Base-by-base conservation (phyloP, 2,329 filamentous ascomycete species). In the Fonsecaea nubica region DNA sequence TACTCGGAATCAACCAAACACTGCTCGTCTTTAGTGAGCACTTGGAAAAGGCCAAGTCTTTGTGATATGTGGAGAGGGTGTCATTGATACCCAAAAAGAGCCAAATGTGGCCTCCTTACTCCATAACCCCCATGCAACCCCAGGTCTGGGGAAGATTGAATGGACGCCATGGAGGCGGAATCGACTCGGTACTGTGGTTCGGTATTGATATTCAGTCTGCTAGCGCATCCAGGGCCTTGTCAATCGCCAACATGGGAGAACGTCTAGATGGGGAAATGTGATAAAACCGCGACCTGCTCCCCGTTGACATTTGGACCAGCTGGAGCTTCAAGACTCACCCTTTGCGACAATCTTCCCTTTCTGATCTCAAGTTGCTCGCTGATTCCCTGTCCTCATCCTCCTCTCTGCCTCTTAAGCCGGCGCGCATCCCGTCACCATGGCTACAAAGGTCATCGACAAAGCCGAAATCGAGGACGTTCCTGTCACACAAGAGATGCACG, bases 391-490 rank as follows among this genome's bases (percentile, higher is more conserved):
- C 10, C 25, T 4, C 25, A 10, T 13, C 45, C 21, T 30, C 21
- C 4, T 13, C 1, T 13, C 5, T 50, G 8, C 32, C 30, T 25
- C 33, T 33, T 42, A 32, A 10, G 18, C n/a, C 13, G 18, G 15
- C 21, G 54, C 7, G n/a, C 36, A 32, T 6, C 18, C n/a, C 5
- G 13, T 12, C 38, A 63, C 53, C 18, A 70, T 67, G 65, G 58
- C 58, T 18, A 57, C 63, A 40, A 70, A 68, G 59, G 48, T 52
- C 7, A 32, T 18, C 45, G 10, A 66, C 30, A 55, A 55, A 32
- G 64, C 68, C n/a, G 68, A 68, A 57, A 66, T 70, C 54, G 63
- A 70, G 55, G 59, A 70, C 50, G 55, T 70, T 21, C 68, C 68
- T 57, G 38, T 60, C 36, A 63, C 59, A 1, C 55, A 65, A 25